Evolutionary conservation across 306 rosid genomes (phyloP).

Genomic region (Cyclanthera cordifolia): DNA sequence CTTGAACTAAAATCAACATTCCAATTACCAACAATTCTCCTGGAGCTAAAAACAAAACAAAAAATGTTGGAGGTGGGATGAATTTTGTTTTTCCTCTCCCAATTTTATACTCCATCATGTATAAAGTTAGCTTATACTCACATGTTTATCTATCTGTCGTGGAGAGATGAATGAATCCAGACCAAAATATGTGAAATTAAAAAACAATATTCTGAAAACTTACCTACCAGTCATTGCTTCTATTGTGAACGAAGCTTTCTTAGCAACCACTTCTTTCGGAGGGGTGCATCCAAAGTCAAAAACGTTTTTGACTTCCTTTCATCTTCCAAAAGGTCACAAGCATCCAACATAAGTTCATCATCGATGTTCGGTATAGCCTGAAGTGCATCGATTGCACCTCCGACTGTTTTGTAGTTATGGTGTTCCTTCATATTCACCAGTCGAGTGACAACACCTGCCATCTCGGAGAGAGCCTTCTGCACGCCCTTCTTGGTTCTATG

Average conservation of each 20-base stretch:
- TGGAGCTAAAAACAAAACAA: neutral
- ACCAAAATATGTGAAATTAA: neutral
- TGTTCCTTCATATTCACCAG: conserved; percentile 29
- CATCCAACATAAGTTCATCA: conserved; percentile 59
- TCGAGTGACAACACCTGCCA: conserved; percentile 43
- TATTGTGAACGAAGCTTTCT: conserved; percentile 44
- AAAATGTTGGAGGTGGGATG: too few species aligned
- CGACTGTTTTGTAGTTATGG: conserved; percentile 22
- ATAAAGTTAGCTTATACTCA: neutral
- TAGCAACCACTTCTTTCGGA: conserved; percentile 65
- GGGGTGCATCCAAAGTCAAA: conserved; percentile 39
- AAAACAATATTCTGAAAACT: neutral
- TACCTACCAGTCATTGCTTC: neutral
- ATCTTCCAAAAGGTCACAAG: conserved; percentile 64
- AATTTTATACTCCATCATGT: neutral
- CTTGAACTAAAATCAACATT: too few species aligned
- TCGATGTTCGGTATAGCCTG: conserved; percentile 55
- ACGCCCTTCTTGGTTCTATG: conserved; percentile 25
- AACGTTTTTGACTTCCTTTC: conserved; percentile 54
- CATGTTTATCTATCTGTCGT: neutral
- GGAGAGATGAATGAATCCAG: neutral
- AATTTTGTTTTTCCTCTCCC: neutral
- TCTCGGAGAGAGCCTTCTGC: conserved; percentile 41
- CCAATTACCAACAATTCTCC: neutral
- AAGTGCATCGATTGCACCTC: conserved; percentile 48